Percentiles rank a stretch among this genome's conserved stretches.
These are phyloP conservation scores for Euptelea pleiosperma DNA, from an alignment of 164 flowering plant genomes.

Conservation along the genomic window DNA sequence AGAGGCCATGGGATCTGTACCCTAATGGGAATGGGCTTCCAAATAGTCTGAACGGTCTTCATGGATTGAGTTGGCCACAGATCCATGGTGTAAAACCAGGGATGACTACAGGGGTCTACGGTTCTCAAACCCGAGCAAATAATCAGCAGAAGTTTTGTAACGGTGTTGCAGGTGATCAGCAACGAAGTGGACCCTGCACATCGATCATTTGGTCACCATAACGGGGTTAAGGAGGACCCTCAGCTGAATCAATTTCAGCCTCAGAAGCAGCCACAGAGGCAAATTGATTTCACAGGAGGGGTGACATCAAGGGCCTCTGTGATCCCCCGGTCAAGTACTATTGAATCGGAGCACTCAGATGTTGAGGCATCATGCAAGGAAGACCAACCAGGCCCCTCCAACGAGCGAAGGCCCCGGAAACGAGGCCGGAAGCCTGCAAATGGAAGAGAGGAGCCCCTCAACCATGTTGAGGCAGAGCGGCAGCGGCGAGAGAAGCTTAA, in stretches of 20 bases:
- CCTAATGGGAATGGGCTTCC: slow-evolving; percentile 38
- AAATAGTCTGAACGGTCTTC: slow-evolving; percentile 41
- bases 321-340: slow-evolving; percentile 28
- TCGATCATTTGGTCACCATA: slow-evolving; percentile 13
- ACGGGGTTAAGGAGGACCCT: slow-evolving; percentile 47
- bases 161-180: slow-evolving; percentile 10
- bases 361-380: slow-evolving; percentile 67
- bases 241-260: slow-evolving; percentile 38
- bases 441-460: slow-evolving; percentile 93
- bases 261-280: slow-evolving; percentile 59
- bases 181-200: slow-evolving; percentile 13
- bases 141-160: slow-evolving; percentile 37
- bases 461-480: slow-evolving; percentile 80
- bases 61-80: slow-evolving; percentile 41
- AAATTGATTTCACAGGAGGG: slow-evolving; percentile 66
- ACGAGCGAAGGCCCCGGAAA: slow-evolving; percentile 72
- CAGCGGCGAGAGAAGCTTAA: slow-evolving; percentile 53
- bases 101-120: slow-evolving; percentile 28
- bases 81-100: slow-evolving; percentile 38
- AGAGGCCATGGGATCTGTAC: slow-evolving; percentile 43
- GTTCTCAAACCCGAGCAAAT: slow-evolving; percentile 25
- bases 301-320: slow-evolving; percentile 48
- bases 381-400: slow-evolving; percentile 39
- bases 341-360: slow-evolving; percentile 78
- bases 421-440: slow-evolving; percentile 96